Evolutionary conservation across 148 eudicot genomes (phyloP).

Genomic region (Euryodendron excelsum): DNA sequence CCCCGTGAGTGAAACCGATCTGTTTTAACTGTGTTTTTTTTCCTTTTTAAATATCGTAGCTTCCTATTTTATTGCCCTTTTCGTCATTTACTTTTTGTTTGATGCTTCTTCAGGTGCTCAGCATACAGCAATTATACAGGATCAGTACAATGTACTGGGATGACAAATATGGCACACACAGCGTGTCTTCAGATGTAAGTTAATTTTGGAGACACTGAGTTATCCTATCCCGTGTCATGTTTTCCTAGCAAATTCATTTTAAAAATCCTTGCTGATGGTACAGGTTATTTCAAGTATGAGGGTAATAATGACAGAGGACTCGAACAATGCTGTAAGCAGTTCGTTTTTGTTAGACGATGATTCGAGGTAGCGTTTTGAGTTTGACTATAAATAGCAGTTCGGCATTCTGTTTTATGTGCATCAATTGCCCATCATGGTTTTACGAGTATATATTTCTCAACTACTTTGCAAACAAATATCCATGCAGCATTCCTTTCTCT

Average conservation of each 20-base stretch:
- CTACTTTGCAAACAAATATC: too few relatives aligned
- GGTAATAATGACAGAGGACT: constrained; percentile 92
- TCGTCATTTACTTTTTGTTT: constrained; percentile 7
- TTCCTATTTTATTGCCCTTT: neutral
- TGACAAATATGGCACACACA: constrained; percentile 82
- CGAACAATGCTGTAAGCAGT: constrained; percentile 86
- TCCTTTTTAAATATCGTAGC: neutral
- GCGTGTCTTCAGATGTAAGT: constrained; percentile 87
- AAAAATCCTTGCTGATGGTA: neutral
- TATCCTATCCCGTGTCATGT: neutral
- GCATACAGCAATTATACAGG: constrained; percentile 92
- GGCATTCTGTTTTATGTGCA: too few relatives aligned
- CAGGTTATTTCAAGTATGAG: constrained; percentile 95
- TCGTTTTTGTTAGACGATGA: constrained; percentile 95
- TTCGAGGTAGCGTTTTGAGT: constrained; percentile 60
- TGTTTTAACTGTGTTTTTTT: neutral
- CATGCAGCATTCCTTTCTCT: too few relatives aligned
- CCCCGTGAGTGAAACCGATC: constrained; percentile 49
- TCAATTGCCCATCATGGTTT: too few relatives aligned
- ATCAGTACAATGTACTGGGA: constrained; percentile 99
- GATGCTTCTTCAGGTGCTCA: constrained; percentile 62
- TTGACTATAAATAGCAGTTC: too few relatives aligned
- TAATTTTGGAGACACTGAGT: neutral
- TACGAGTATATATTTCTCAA: too few relatives aligned
- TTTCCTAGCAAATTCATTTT: neutral